Conservation (phyloP, 192 early-diverging fungal species). For the Mortierella claussenii region DNA sequence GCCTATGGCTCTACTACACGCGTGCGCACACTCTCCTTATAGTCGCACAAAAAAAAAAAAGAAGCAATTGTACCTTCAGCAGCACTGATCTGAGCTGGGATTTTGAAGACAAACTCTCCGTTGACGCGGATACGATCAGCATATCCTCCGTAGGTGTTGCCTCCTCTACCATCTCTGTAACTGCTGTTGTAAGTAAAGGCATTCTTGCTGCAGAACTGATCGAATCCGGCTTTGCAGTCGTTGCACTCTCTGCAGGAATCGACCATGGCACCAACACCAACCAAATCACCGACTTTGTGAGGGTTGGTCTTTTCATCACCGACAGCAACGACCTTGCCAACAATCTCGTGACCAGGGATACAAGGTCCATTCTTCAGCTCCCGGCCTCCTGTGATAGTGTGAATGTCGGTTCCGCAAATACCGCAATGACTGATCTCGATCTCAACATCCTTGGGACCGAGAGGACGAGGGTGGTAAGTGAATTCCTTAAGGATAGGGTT, state of each 20-base stretch:
- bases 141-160: slow-evolving; percentile 65
- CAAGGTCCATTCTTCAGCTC: slow-evolving; percentile 32
- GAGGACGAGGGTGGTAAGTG: slow-evolving; percentile 66
- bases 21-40: too few species aligned
- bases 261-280: slow-evolving; percentile 74
- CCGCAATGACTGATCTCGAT: slow-evolving; percentile 82
- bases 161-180: slow-evolving; percentile 68
- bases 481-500: slow-evolving; percentile 49
- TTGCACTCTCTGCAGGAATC: slow-evolving; percentile 63
- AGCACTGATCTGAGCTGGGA: slow-evolving; percentile 63
- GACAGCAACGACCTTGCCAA: slow-evolving; percentile 51
- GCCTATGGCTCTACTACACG: too few species aligned
- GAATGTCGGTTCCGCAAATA: slow-evolving; percentile 81
- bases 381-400: slow-evolving; percentile 75
- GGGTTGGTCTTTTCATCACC: slow-evolving; percentile 39
- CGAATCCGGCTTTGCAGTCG: slow-evolving; percentile 35
- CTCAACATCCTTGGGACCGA: slow-evolving; percentile 72
- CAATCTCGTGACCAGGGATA: slow-evolving; percentile 60
- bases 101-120: slow-evolving; percentile 71
- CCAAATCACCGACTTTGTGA: slow-evolving; percentile 67
- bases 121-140: slow-evolving; percentile 70
- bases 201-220: slow-evolving; percentile 53
- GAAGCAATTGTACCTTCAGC: slow-evolving; percentile 54
- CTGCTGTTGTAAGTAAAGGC: slow-evolving; percentile 68
- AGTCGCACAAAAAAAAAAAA: not conserved